Base-by-base conservation (phyloP, 2,329 filamentous ascomycete genomes). In the Ophiostoma perfectum region DNA sequence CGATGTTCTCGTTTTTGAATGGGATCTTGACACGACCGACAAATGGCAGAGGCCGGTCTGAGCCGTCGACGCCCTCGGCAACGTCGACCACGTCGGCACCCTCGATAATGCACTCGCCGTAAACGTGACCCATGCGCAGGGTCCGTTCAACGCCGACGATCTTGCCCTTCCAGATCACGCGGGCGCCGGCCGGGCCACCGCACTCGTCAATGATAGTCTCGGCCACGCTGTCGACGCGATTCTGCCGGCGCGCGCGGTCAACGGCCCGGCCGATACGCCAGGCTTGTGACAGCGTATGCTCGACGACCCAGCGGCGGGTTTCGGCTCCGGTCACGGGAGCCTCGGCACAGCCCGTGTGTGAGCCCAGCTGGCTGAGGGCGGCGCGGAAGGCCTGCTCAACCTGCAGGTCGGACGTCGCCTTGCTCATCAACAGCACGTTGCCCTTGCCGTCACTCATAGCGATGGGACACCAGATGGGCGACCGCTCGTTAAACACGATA, bases 121-220 rank as follows among this genome's bases (percentile, higher is more conserved):
- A 86, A 9, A 84, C 80, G 72, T 88, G 83, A 0, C 86, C 86
- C 73, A 82, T 84, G 71, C 81, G 81, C 58, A 88, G 74, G 0
- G 80, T 80, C 52, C 86, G 78, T 74, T 88, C 83, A 0, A 89
- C 86, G 1, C 81, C 81, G 27, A 87, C 80, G 71, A 89, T 88
- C 77, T 89, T 89, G 41, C 87, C 87, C 69, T 84, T 81, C 78
- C 84, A 88, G n/a, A 89, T 73, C 8, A 88, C 81, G 70, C 80
- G 83, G 1, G 84, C 86, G 0, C 81, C 80, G 4, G 78, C 78
- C 0, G 77, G 72, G 0, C 86, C 86, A 4, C 86, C 86, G 42
- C 83, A 84, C n/a, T 55, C 49, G 3, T 55, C 49, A 27, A 55
- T 55, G 6, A 55, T 55, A 9, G 49, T 27, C 49, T 55, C 49